Conservation (phyloP, 441 rosid species). For the Erodium texanum region DNA sequence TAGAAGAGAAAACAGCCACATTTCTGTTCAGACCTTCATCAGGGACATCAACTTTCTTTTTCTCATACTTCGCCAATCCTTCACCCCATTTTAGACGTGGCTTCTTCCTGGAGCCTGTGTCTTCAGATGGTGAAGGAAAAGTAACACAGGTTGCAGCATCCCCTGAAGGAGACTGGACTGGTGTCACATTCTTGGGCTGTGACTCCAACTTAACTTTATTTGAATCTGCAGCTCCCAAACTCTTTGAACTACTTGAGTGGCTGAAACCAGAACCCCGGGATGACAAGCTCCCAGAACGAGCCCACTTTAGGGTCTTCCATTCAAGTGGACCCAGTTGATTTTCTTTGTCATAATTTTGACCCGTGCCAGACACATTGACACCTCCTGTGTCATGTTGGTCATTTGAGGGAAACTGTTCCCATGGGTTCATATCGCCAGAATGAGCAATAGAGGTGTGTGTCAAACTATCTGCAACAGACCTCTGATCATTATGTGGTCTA, state of each 20-base stretch:
- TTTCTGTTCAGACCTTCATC: conserved; percentile 39
- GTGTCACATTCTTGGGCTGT: conserved; percentile 37
- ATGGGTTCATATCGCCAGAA: conserved; percentile 39
- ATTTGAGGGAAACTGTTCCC: conserved; percentile 40
- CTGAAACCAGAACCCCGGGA: conserved; percentile 90
- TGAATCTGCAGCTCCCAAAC: conserved; percentile 68
- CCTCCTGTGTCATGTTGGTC: conserved; percentile 44
- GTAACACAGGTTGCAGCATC: conserved; percentile 51
- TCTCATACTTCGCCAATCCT: conserved; percentile 94
- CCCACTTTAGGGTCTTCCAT: conserved; percentile 77
- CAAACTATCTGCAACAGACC: conserved; percentile 53
- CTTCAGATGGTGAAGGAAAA: conserved; percentile 49
- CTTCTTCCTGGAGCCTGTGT: conserved; percentile 64
- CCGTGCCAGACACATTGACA: conserved; percentile 35
- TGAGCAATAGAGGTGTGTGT: conserved; percentile 36
- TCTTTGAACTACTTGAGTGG: conserved; percentile 86
- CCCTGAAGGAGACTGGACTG: conserved; percentile 50
- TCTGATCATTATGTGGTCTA: conserved; percentile 40
- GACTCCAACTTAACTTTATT: conserved; percentile 49
- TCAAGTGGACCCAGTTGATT: conserved; percentile 32
- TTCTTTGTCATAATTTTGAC: conserved; percentile 46
- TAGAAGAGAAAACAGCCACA: conserved; percentile 29
- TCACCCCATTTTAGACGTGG: conserved; percentile 98
- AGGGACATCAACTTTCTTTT: conserved; percentile 77
- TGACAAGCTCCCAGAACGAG: conserved; percentile 71